phyloP scores from a whole-genome alignment of 495 filamentous ascomycete genomes.

The Penicillium manginii region DNA sequence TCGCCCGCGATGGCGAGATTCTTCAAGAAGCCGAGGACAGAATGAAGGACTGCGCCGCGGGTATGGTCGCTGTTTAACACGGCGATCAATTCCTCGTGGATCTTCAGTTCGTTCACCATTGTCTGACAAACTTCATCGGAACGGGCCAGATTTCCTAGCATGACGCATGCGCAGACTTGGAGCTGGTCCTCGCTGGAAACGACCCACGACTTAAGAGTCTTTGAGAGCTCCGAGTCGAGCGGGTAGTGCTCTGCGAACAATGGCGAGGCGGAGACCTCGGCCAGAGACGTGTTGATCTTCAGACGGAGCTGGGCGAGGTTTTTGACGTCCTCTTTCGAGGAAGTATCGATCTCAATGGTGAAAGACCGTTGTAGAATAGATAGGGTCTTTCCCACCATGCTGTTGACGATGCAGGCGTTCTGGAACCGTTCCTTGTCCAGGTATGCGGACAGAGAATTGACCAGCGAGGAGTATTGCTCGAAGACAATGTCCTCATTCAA shows the following conservation, averaged over 20 bases:
- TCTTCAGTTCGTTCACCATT: constrained; percentile 56
- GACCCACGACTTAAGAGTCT: constrained; percentile 61
- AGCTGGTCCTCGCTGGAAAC: constrained; percentile 55
- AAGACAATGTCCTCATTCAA: constrained; percentile 26
- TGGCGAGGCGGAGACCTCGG: constrained; percentile 64
- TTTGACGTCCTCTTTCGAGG: constrained; percentile 51
- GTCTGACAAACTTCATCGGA: constrained; percentile 64
- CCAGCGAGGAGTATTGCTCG: constrained; percentile 38
- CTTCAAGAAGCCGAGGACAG: constrained; percentile 73
- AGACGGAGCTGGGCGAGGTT: constrained; percentile 56
- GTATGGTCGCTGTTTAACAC: constrained; percentile 52
- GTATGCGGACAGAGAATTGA: constrained; percentile 37
- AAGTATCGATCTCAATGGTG: constrained; percentile 29
- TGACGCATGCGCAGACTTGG: constrained; percentile 73
- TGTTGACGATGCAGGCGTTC: constrained; percentile 39
- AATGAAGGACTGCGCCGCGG: constrained; percentile 62
- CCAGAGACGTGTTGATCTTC: constrained; percentile 59
- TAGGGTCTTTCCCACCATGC: constrained; percentile 36
- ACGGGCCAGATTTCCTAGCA: constrained; percentile 77
- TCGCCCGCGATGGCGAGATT: constrained; percentile 71
- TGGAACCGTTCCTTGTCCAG: constrained; percentile 48
- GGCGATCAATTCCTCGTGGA: constrained; percentile 59
- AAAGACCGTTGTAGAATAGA: constrained; percentile 39
- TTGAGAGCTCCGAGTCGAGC: constrained; percentile 49
- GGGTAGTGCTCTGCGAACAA: constrained; percentile 57